A percentile compares a stretch with the other conserved stretches of the same genome.
phyloP scores from a whole-genome alignment of 495 filamentous ascomycete genomes.

The Tetracladium setigerum region DNA sequence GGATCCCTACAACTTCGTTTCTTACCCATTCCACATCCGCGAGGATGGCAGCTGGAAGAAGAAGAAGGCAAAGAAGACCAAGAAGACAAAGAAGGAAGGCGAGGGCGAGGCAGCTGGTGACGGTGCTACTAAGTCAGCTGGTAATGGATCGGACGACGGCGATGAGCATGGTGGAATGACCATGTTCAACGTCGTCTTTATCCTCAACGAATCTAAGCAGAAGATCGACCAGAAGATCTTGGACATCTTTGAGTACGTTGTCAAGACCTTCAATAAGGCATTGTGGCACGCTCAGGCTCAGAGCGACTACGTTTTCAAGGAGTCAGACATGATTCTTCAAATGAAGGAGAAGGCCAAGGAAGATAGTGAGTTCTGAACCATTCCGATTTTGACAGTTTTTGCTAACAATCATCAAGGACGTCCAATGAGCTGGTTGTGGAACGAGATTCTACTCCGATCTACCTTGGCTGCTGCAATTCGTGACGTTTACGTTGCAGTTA shows the following conservation, averaged over 20 bases:
- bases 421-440: conserved; percentile 53
- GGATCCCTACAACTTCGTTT: conserved; percentile 76
- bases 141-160: conserved; percentile 25
- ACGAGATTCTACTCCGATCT: conserved; percentile 62
- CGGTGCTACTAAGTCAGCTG: conserved; percentile 8
- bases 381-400: not conserved
- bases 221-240: conserved; percentile 67
- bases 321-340: conserved; percentile 68
- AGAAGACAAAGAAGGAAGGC: conserved; percentile 27
- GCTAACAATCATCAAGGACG: conserved; percentile 29
- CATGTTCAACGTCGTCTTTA: conserved; percentile 97
- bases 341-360: conserved; percentile 75
- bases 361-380: conserved; percentile 44
- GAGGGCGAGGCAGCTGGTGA: not conserved
- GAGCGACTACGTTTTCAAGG: conserved; percentile 79
- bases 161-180: conserved; percentile 55
- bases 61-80: conserved; percentile 53
- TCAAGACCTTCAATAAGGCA: conserved; percentile 81
- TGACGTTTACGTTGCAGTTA: conserved; percentile 71
- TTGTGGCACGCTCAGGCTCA: conserved; percentile 86
- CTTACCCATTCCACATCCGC: conserved; percentile 79
- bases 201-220: conserved; percentile 68
- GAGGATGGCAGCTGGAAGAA: conserved; percentile 86
- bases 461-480: conserved; percentile 79
- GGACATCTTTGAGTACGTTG: conserved; percentile 79